A percentile compares a stretch with the other conserved stretches of the same genome.
phyloP scores from a whole-genome alignment of 148 eudicot species.

The Linanthus parryae region DNA sequence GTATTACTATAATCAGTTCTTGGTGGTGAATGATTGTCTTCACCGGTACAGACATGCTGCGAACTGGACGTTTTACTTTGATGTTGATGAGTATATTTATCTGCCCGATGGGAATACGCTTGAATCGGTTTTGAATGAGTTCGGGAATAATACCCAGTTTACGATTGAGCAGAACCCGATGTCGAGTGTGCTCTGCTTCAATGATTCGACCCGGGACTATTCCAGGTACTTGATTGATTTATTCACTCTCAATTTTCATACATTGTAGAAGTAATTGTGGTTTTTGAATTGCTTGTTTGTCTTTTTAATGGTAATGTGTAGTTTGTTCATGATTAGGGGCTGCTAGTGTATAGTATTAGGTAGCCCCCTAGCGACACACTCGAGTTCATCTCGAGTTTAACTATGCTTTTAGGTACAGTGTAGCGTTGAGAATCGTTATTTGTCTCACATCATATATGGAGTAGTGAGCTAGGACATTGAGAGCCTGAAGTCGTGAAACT shows the following conservation, averaged over 20 bases:
- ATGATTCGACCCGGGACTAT: slow-evolving; percentile 49
- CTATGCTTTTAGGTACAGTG: too few relatives aligned
- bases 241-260: too few relatives aligned
- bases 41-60: slow-evolving; percentile 40
- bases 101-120: slow-evolving; percentile 26
- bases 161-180: slow-evolving; percentile 64
- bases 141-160: slow-evolving; percentile 37
- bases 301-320: neutral
- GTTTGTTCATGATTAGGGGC: neutral
- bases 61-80: slow-evolving; percentile 53
- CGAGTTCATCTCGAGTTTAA: too few relatives aligned
- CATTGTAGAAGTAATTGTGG: neutral
- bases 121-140: slow-evolving; percentile 28
- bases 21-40: slow-evolving; percentile 58
- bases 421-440: too few relatives aligned
- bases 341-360: neutral
- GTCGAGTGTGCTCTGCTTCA: slow-evolving; percentile 51
- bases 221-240: neutral
- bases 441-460: too few relatives aligned
- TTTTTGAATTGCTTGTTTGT: neutral
- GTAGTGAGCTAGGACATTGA: too few relatives aligned
- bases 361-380: neutral
- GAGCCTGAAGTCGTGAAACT: too few relatives aligned
- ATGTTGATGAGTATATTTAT: slow-evolving; percentile 55
- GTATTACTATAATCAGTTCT: slow-evolving; percentile 76